Evolutionary conservation across 2,329 filamentous ascomycete species (phyloP), one percentile per base, ranked within the genome.

Genomic region (Sclerotinia subarctica): DNA sequence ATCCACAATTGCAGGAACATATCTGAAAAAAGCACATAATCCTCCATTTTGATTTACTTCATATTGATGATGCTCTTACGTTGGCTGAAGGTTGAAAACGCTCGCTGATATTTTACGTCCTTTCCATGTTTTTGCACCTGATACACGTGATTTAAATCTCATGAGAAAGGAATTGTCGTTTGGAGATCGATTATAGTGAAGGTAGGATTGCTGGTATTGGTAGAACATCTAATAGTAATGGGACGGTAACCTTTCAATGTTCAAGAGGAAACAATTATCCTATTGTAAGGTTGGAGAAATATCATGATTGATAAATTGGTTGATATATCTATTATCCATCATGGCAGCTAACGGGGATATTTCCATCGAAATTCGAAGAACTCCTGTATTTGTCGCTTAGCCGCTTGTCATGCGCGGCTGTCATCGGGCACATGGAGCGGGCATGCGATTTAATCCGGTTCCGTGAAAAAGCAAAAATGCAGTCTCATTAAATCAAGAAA

Each of bases 401-500:
- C 38, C 38, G 38, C 38, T 42, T 42, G 15, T 42, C 29, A 38
- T 19, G 29, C 4, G 52, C 52, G 19, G 52, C 32, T 54, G 52
- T 32, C 32, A 35, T 54, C 52, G 52, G 29, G n/a, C 6, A 13
- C 24, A 29, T 29, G 26, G 26, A 49, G 35, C 64, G 64, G 64
- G 6, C 17, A 15, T 56, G 42, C 29, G 59, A 15, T 66, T 66
- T 60, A 60, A 52, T 29, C 64, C 64, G 64, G 17, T 60, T 58
- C 54, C 64, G 64, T 66, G 11, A 49, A 60, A 44, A 57, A 44
- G 64, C n/a, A 60, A 66, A 66, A 66, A 66, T 49, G 53, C 17
- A n/a, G 17, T 32, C n/a, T 66, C 44, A 10, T 35, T 58, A 42
- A 57, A 51, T 59, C 32, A 53, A 59, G 44, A 66, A 49, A 66